These are phyloP conservation scores for Colletotrichum scovillei DNA, from an alignment of 2,329 filamentous ascomycete genomes.

Conservation along the genomic window DNA sequence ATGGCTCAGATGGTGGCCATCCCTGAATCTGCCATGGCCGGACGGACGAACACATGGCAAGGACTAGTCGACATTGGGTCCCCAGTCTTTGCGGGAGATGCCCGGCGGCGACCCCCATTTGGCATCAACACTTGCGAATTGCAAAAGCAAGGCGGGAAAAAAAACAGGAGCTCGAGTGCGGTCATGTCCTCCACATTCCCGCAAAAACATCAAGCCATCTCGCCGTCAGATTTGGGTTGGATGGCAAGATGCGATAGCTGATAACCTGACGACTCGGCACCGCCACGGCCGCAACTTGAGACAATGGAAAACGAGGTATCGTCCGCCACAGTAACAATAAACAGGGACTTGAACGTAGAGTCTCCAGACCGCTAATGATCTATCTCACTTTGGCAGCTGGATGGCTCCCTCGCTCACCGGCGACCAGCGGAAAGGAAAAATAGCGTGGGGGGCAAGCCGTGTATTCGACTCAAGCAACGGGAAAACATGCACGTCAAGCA, in stretches of 20 bases:
- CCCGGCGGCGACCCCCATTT: background rate
- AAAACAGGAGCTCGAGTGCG: background rate
- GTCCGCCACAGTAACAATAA: background rate
- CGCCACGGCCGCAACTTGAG: conserved; percentile 15
- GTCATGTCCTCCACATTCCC: conserved; percentile 7
- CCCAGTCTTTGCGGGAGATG: conserved; percentile 20
- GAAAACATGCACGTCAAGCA: conserved; percentile 21
- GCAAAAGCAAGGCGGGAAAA: background rate
- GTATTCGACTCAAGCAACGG: background rate
- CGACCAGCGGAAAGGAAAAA: conserved; percentile 10
- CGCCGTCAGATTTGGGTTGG: conserved; percentile 21
- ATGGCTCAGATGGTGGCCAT: conserved; percentile 29
- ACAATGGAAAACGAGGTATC: background rate
- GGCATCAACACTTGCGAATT: background rate
- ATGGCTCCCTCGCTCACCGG: conserved; percentile 7
- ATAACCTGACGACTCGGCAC: conserved; percentile 29
- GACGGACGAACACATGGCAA: conserved; percentile 26
- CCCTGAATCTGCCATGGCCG: conserved; percentile 26
- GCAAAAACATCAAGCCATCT: conserved; percentile 26
- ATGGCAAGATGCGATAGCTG: conserved; percentile 29
- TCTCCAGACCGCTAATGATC: conserved; percentile 4
- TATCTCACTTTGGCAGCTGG: background rate
- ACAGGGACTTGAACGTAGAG: background rate
- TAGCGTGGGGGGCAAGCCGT: conserved; percentile 6
- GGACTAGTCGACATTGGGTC: conserved; percentile 18